These are phyloP conservation scores for Simmondsia chinensis DNA, from an alignment of 148 eudicot species.

Conservation along the genomic window DNA sequence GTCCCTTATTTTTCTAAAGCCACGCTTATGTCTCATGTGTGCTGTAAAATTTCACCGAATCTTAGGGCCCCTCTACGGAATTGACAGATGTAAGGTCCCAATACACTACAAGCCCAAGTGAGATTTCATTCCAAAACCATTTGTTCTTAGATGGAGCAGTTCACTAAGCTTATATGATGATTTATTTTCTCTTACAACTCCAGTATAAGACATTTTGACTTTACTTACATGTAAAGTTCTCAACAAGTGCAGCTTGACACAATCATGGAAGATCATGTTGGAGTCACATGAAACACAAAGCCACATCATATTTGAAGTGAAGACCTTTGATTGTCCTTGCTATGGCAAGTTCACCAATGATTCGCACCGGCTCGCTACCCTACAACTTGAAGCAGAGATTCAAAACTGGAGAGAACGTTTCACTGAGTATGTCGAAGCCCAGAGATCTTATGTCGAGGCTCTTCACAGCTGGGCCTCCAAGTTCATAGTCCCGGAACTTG, in stretches of 20 bases:
- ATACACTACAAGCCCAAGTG: no score
- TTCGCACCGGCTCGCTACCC: constrained; percentile 75
- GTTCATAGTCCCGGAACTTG: constrained; percentile 74
- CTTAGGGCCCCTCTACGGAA: no score
- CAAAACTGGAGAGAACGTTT: constrained; percentile 79
- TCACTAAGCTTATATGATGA: no score
- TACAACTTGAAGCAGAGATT: constrained; percentile 82
- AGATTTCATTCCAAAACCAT: no score
- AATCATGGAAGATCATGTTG: constrained; percentile 79
- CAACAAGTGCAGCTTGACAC: constrained; percentile 44
- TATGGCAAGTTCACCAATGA: constrained; percentile 79
- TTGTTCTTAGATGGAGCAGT: no score
- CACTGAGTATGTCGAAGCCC: constrained; percentile 55
- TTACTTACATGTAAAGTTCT: no score
- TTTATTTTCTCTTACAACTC: no score
- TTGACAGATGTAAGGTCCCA: no score
- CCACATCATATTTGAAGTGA: constrained; percentile 76
- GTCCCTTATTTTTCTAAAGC: no score
- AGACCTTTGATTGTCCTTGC: constrained; percentile 62
- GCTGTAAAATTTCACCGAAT: no score
- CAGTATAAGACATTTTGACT: no score
- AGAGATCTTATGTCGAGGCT: constrained; percentile 56
- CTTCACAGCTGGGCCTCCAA: constrained; percentile 87
- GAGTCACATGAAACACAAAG: constrained; percentile 89
- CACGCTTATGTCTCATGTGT: no score